Base-by-base conservation (phyloP, 176 grass and related monocot species). In the Cocos nucifera region DNA sequence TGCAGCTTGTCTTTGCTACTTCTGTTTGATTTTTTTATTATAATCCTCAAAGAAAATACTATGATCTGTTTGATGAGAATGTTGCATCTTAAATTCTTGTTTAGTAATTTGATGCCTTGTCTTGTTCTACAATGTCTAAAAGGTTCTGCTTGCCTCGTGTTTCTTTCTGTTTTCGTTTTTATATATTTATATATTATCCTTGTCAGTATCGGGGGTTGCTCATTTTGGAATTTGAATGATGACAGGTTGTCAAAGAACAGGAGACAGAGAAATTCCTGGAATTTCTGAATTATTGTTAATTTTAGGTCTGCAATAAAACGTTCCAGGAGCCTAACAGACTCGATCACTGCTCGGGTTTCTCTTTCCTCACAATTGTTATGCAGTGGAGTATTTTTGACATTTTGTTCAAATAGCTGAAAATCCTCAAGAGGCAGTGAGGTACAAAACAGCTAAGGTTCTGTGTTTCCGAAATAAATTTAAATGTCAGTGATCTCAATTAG, bases 241-340 rank as follows among this genome's bases (percentile, higher is more conserved):
- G 49, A 35, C 61, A 89, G 85, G 77, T 80, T 74, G 79, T 83
- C 69, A 83, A 80, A 73, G 80, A 80, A 77, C 77, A 77, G 19
- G 85, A 77, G 66, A 71, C 63, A 2, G 57, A 77, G 22, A 73
- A 67, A 58, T 73, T 83, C 64, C 64, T 83, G 61, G 64, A 77
- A 57, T 49, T 83, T 49, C 69, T 89, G 64, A 79, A 83, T 80
- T 65, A 66, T 64, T 35, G 55, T 80, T 83, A 70, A 80, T 30
- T 22, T 54, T 32, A 60, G 24, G 66, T 50, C 28, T 75, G 73
- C 60, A 50, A 69, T 75, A 51, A 67, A 62, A 55, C 76, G 65
- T 53, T 78, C 24, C 74, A 78, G 65, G 70, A 63, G 56, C 67
- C 67, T 87, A 69, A 87, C 79, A 83, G 67, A 75, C 5, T 44